Base-by-base conservation (phyloP, 108 stramenopile species). In the Licmophora abbreviata region DNA sequence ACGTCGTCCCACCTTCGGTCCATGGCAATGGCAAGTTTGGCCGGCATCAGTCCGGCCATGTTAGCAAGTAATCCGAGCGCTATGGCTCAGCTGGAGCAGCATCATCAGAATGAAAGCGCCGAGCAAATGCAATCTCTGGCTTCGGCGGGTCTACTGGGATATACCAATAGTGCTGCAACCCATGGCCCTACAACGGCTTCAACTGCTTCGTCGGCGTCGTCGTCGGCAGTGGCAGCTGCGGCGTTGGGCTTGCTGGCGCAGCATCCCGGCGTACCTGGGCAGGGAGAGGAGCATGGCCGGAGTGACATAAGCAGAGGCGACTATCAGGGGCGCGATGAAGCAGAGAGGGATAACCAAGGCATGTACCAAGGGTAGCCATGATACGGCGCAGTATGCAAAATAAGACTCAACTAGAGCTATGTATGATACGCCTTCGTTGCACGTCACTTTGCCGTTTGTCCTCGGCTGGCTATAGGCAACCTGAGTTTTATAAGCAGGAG, bases 1-100 rank as follows among this genome's bases (percentile, higher is more conserved):
- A 38, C 50, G 20, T 38, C 31, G 12, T 29, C 51, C 17, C 33
- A 51, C 24, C 57, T 48, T 52, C 50, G 51, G 51, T 51, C 57
- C 49, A 35, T 58, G 30, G 49, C 31, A 5, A 22, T 32, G 51
- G 44, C 45, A 5, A 40, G 20, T 20, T 5, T 40, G 5, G 20
- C 20, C 5, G 20, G 20, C 38, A 15, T 40, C 20, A 15, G 3
- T 15, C 38, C 15, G 18, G 15, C 38, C 15, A 40, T 40, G 38
- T 20, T 5, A 40, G 20, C 20, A 40, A 15, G 5, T 40, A 18
- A 20, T 15, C 38, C 3, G 18, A 40, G 38, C 38, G 15, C 2
- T 15, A 40, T 18, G 20, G 20, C 38, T 40, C 38, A 5, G 38
- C 18, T 40, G 38, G 18, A 40, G 38, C 20, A 15, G 38, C 15